Base-by-base conservation (phyloP, 768 basidiomycete genomes). In the Tephrocybe sp. region DNA sequence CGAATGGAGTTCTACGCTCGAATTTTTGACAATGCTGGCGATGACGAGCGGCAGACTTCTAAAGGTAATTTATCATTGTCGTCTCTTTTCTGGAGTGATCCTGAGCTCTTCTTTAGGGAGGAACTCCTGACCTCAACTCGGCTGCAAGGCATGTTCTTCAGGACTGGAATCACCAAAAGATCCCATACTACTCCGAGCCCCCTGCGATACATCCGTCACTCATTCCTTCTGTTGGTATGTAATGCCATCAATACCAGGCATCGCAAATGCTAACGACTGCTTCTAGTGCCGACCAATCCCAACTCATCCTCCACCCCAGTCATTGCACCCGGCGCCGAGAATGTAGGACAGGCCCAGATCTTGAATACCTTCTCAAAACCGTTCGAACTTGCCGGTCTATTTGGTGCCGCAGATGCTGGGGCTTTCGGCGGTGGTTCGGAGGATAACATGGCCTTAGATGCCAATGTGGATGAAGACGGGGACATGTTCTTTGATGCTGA, bases 161-260 rank as follows among this genome's bases (percentile, higher is more conserved):
- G 43, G 94, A 99, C 64, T 99, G 96, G 95, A 98, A 98, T 61
- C 84, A 91, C 51, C 93, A 97, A 66, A 96, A 93, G 63, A 96
- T 98, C 10, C 88, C 91, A 0, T 98, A 91, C 70, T 90, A 78
- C 71, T 90, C 93, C 3, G 65, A 73, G 1, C 93, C 94, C 8
- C 94, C 96, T 0, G 62, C 73, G 7, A 65, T 90, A 2, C 92
- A 95, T 64, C 86, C 91, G 0, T 91, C 90, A 0, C 76, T 81
- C 26, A 75, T 92, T 50, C 87, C 89, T 4, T 76, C 76, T 9
- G 73, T 71, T 5, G 65, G 78, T 69, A 64, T 45, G 58, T 60
- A 34, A 26, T 12, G n/a, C 26, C 36, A 15, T 36, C n/a, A n/a
- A 50, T 26, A 18, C 11, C 15, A 11, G 15, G n/a, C n/a, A 28